Base-by-base conservation (phyloP, 257 asterid genomes). In the Apocynum venetum region DNA sequence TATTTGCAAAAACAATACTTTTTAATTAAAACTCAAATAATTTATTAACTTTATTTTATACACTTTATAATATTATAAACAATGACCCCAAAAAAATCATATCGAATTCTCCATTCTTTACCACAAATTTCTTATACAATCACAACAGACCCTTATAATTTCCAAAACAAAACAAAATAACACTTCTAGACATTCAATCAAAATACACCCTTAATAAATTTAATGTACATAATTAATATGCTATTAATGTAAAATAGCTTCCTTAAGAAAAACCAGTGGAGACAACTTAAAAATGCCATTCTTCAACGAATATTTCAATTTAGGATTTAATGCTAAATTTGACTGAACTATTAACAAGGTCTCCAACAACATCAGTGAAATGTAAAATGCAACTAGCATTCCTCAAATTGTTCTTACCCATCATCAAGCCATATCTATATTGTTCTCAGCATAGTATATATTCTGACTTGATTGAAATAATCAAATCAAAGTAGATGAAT, bases 381-480 rank as follows among this genome's bases (percentile, higher is more conserved):
- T 19, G 0, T 25, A 57, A 56, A 13, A 79, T 68, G 56, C 31
- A 25, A 78, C 51, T 77, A 84, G 83, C 64, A 80, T 81, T 85
- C 83, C 75, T 83, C 79, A 84, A 70, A 72, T 63, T 63, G 93
- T 90, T 93, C 93, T 91, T 89, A 93, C 97, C 95, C 97, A 96
- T 98, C 97, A 91, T 96, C 97, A 87, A 80, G 99, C 98, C 76
- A 53, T 71, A 51, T 79, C 92, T 73, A 96, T 51, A 82, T 89
- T 84, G 87, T 89, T 91, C 87, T 93, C 95, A 6, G 90, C 11
- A 78, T 91, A 96, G 84, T 96, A 93, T 56, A 25, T 83, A 84
- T 74, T 97, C 86, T 3, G 99, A 87, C 86, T 96, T 98, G 98
- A 96, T 96, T 38, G 99, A 93, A 0, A 25, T 25, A 25, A 25